Conservation (phyloP, 176 grass and related monocot genomes). For the Elaeis guineensis region DNA sequence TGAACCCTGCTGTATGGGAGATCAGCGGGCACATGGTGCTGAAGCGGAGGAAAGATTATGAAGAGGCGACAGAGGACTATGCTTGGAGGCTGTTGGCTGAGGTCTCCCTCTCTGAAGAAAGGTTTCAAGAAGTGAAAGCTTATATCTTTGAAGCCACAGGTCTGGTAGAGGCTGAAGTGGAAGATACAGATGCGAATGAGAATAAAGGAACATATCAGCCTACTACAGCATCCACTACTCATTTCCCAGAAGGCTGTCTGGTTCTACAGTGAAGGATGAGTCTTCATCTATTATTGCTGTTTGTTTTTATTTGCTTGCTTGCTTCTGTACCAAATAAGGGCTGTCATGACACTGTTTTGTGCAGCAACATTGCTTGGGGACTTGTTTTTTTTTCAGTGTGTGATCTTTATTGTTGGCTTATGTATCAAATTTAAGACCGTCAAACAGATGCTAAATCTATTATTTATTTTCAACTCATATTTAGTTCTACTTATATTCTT, state of each 20-base stretch:
- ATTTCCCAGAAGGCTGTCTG: slow-evolving; percentile 67
- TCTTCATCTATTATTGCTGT: not conserved
- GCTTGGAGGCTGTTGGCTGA: slow-evolving; percentile 79
- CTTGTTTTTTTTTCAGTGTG: too few species aligned
- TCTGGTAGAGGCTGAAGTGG: slow-evolving; percentile 32
- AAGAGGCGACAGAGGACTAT: slow-evolving; percentile 69
- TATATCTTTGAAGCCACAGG: slow-evolving; percentile 70
- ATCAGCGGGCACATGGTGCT: slow-evolving; percentile 97
- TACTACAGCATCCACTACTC: slow-evolving; percentile 9
- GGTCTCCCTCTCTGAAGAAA: slow-evolving; percentile 86
- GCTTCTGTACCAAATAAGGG: not conserved
- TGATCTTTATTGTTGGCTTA: too few species aligned
- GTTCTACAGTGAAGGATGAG: slow-evolving; percentile 47
- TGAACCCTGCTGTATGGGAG: slow-evolving; percentile 97
- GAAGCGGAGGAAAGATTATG: slow-evolving; percentile 72
- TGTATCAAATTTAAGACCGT: too few species aligned
- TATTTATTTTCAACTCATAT: too few species aligned
- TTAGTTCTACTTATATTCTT: too few species aligned
- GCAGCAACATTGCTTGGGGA: too few species aligned
- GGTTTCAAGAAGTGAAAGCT: slow-evolving; percentile 77
- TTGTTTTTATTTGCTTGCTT: not conserved
- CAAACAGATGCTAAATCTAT: too few species aligned
- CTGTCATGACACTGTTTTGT: not conserved
- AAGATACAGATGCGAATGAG: slow-evolving; percentile 11
- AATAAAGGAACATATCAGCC: slow-evolving; percentile 17